Evolutionary conservation across 2,329 filamentous ascomycete genomes (phyloP), one percentile per base, ranked within the genome.

Genomic region (Fusarium incarnatum): DNA sequence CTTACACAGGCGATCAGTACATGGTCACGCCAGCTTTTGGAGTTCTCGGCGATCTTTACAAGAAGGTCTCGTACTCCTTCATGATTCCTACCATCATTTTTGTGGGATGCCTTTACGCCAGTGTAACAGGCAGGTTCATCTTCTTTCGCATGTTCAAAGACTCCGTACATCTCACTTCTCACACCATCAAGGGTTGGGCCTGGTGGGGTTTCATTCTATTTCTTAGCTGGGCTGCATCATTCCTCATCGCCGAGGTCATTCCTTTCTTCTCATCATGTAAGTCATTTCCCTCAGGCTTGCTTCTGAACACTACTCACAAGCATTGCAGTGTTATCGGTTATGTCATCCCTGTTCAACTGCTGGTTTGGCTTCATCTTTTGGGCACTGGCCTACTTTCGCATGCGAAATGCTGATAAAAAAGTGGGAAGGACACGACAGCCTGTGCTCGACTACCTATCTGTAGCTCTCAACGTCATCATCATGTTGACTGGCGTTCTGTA

Each of bases 321-420:
- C 6, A 37, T 71, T 37, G 3, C 37, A 87, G 85, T 90, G 3
- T 77, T 89, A 11, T 90, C 89, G 6, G 83, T 93, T 65, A 92
- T 94, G 90, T 92, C 90, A 20, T 93, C 93, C 5, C 86, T 97
- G 1, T 97, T 97, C 77, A 94, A 97, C 81, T 95, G 92, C 61
- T 94, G 94, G 85, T 94, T 95, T 74, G 94, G 94, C 23, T 98
- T 97, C 84, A 97, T 97, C 76, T 98, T 97, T 83, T 98, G 92
- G 92, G 92, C 91, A 11, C 85, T 93, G 2, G 92, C 92, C 2
- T 95, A 93, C 77, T 87, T 94, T 73, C 87, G 91, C 57, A 93
- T 94, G 91, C 86, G 92, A 47, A 82, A 82, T 30, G 90, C 87
- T 4, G 91, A 93, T 8, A 76, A 83, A 1, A 81, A 83, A 0